Evolutionary conservation across 2,329 filamentous ascomycete species (phyloP).

Genomic region (Paecilomyces variotii): DNA sequence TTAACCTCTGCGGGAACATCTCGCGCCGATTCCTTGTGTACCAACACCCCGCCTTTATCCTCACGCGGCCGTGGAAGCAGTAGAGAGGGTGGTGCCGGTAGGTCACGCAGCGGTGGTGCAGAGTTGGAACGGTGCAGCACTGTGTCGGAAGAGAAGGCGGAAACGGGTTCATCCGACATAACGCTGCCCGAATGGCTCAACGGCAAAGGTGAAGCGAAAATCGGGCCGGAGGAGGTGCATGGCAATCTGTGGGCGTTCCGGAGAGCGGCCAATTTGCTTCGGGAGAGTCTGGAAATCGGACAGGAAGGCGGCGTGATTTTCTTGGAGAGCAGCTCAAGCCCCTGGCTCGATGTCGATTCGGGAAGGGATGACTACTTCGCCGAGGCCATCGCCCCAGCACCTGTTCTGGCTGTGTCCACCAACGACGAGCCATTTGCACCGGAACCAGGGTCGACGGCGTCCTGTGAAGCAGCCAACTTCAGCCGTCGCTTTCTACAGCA

Average conservation of each 20-base stretch:
- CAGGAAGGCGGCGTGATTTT: constrained; percentile 41
- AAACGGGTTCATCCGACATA: constrained; percentile 19
- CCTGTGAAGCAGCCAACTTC: constrained; percentile 22
- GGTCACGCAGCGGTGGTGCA: constrained; percentile 21
- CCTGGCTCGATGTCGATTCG: constrained; percentile 19
- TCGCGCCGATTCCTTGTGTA: background rate
- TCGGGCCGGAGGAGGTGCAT: constrained; percentile 25
- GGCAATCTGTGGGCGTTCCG: constrained; percentile 38
- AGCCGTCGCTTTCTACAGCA: constrained; percentile 24
- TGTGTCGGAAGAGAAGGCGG: constrained; percentile 18
- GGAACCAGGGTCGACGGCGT: constrained; percentile 16
- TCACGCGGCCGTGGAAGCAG: constrained; percentile 4
- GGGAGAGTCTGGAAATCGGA: constrained; percentile 39
- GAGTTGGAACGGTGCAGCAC: constrained; percentile 16
- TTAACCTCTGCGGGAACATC: background rate
- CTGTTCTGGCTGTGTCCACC: constrained; percentile 28
- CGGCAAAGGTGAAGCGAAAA: constrained; percentile 16
- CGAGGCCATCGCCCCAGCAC: constrained; percentile 19
- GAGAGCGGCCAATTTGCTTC: constrained; percentile 41
- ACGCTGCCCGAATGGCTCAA: constrained; percentile 25
- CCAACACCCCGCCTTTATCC: background rate
- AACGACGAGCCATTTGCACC: constrained; percentile 29
- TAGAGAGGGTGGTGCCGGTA: constrained; percentile 5
- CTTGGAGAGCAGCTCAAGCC: constrained; percentile 22
- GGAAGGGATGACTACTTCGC: constrained; percentile 20